These are phyloP conservation scores for Perkinsela sp. DNA, from an alignment of 208 protist species.

Conservation along the genomic window DNA sequence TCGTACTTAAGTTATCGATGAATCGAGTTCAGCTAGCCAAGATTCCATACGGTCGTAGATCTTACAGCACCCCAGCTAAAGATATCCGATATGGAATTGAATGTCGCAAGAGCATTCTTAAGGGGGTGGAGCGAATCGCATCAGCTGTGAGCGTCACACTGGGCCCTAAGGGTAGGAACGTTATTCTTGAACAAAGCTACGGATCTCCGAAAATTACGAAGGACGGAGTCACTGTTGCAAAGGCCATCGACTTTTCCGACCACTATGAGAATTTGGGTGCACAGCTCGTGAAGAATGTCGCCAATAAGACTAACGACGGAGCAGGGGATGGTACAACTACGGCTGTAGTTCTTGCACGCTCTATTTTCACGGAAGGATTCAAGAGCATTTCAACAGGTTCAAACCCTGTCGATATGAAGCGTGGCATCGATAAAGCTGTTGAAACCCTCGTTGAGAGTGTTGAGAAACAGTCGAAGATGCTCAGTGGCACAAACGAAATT, in stretches of 20 bases:
- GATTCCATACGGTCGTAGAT: too few species aligned
- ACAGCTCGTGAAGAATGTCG: conserved; percentile 76
- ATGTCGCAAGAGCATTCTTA: conserved; percentile 63
- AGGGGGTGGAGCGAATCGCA: conserved; percentile 81
- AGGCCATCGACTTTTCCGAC: conserved; percentile 93
- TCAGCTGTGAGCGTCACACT: conserved; percentile 87
- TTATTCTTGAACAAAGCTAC: conserved; percentile 92
- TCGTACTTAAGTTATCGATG: too few species aligned
- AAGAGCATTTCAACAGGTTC: conserved; percentile 90
- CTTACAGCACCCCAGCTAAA: conserved; percentile 62
- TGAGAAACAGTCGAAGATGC: conserved; percentile 65
- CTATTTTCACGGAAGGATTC: conserved; percentile 89
- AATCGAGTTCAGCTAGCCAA: too few species aligned
- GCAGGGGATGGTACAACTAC: conserved; percentile 97
- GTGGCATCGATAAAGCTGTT: conserved; percentile 92
- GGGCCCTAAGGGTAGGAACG: conserved; percentile 93
- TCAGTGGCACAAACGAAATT: conserved; percentile 89
- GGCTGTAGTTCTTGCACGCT: conserved; percentile 86
- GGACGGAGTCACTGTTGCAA: conserved; percentile 98
- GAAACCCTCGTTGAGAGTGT: conserved; percentile 67
- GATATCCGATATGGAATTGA: conserved; percentile 84
- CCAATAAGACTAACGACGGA: conserved; percentile 85
- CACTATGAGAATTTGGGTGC: conserved; percentile 92
- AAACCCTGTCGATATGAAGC: conserved; percentile 96
- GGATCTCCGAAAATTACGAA: conserved; percentile 97